Percentiles rank a stretch among this genome's conserved stretches.
Conservation (phyloP, 2,329 filamentous ascomycete genomes). For the Xylaria arbuscula region DNA sequence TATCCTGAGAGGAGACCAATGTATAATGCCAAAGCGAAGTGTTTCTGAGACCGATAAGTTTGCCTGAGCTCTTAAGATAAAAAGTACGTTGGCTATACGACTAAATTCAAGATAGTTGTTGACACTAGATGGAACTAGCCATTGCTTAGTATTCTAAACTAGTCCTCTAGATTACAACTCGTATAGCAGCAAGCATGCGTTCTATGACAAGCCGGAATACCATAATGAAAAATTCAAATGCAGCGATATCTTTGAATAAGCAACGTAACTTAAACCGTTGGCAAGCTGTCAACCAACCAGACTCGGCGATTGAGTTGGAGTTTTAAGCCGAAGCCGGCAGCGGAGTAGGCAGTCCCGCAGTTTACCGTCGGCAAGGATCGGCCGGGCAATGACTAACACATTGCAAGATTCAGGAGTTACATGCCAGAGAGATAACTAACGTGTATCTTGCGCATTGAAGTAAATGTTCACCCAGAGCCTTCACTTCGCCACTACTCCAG, state of each 20-base stretch:
- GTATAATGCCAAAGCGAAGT: background rate
- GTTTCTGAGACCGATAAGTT: background rate
- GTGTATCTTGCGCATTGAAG: background rate
- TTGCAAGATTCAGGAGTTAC: background rate
- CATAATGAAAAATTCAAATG: background rate
- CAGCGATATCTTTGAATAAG: background rate
- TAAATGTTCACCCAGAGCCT: too few relatives aligned
- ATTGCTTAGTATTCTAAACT: too few relatives aligned
- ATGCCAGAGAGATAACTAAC: background rate
- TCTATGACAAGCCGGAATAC: background rate
- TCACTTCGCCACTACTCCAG: background rate
- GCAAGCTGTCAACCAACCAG: background rate
- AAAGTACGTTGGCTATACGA: too few relatives aligned
- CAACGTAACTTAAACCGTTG: background rate
- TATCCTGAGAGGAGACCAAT: too few relatives aligned
- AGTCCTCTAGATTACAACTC: background rate
- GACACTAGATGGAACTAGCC: background rate
- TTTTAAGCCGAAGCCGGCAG: constrained; percentile 23
- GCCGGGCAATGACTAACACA: constrained; percentile 14
- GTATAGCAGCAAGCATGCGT: background rate
- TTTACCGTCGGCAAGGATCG: constrained; percentile 24
- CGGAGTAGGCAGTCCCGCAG: constrained; percentile 24
- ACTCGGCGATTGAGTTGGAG: background rate
- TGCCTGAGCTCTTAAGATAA: too few relatives aligned
- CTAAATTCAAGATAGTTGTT: too few relatives aligned